Percentiles rank a stretch among this genome's conserved stretches.
These are phyloP conservation scores for Verbascum thapsus DNA, from an alignment of 257 asterid species.

Conservation along the genomic window DNA sequence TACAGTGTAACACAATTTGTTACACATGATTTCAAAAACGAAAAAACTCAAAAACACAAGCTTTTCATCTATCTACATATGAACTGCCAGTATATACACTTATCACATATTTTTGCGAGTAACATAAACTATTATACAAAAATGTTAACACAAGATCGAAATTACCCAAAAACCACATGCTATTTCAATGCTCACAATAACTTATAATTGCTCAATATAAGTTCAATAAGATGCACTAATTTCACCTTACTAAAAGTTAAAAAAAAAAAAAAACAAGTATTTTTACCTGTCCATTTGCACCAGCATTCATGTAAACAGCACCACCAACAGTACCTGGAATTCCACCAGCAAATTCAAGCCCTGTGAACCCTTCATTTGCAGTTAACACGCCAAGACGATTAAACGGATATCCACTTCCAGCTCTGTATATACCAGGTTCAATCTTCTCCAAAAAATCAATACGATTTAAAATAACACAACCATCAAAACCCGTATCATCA, in stretches of 20 bases:
- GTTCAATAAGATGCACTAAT: background rate
- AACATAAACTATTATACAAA: too few relatives aligned
- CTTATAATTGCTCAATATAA: too few relatives aligned
- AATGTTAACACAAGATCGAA: too few relatives aligned
- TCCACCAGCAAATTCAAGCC: slow-evolving; percentile 56
- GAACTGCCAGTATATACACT: too few relatives aligned
- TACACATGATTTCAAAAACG: too few relatives aligned
- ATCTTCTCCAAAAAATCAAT: slow-evolving; percentile 43
- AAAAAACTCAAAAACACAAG: too few relatives aligned
- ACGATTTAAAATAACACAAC: slow-evolving; percentile 47
- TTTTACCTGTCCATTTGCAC: slow-evolving; percentile 51
- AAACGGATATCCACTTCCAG: slow-evolving; percentile 51
- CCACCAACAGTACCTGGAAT: slow-evolving; percentile 53
- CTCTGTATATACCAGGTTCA: slow-evolving; percentile 41
- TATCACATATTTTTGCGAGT: too few relatives aligned
- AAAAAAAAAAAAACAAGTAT: too few relatives aligned
- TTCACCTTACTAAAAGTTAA: background rate
- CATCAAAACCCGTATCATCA: slow-evolving; percentile 48
- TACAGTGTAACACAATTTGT: too few relatives aligned
- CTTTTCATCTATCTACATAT: too few relatives aligned
- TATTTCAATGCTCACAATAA: too few relatives aligned
- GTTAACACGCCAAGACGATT: slow-evolving; percentile 40
- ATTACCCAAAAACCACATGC: too few relatives aligned
- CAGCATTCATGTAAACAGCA: slow-evolving; percentile 54
- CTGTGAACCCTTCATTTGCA: slow-evolving; percentile 41